Evolutionary conservation across 2,329 filamentous ascomycete genomes (phyloP).

Genomic region (Colletotrichum shisoi): DNA sequence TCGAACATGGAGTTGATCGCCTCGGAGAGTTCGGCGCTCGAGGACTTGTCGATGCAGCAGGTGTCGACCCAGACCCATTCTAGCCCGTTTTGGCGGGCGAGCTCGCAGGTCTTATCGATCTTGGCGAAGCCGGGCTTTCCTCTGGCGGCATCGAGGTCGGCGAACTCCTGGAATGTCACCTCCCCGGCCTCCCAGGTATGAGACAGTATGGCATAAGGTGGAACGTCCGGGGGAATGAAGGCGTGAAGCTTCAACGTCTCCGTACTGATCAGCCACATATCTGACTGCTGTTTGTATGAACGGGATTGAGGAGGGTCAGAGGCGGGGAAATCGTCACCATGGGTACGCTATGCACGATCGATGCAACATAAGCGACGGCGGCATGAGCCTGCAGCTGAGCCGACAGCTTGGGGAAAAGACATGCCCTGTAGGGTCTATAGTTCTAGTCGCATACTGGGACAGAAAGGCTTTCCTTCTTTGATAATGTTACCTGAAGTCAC

Average conservation of each 20-base stretch:
- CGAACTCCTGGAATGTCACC: constrained; percentile 43
- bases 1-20: constrained; percentile 28
- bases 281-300: neutral
- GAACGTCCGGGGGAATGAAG: constrained; percentile 39
- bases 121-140: constrained; percentile 24
- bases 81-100: constrained; percentile 24
- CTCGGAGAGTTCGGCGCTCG: constrained; percentile 34
- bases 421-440: neutral
- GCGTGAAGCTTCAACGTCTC: constrained; percentile 39
- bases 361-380: neutral
- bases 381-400: neutral
- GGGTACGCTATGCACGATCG: neutral
- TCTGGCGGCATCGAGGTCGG: neutral
- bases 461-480: no score
- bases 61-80: constrained; percentile 28
- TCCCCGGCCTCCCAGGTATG: constrained; percentile 49
- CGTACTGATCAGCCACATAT: constrained; percentile 44
- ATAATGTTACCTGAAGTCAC: no score
- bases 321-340: neutral
- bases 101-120: constrained; percentile 34
- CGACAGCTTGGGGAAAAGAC: neutral
- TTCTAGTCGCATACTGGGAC: neutral
- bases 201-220: constrained; percentile 48
- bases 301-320: neutral
- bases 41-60: constrained; percentile 31